Evolutionary conservation across 192 early-diverging fungal genomes (phyloP).

Genomic region (Podila epicladia): DNA sequence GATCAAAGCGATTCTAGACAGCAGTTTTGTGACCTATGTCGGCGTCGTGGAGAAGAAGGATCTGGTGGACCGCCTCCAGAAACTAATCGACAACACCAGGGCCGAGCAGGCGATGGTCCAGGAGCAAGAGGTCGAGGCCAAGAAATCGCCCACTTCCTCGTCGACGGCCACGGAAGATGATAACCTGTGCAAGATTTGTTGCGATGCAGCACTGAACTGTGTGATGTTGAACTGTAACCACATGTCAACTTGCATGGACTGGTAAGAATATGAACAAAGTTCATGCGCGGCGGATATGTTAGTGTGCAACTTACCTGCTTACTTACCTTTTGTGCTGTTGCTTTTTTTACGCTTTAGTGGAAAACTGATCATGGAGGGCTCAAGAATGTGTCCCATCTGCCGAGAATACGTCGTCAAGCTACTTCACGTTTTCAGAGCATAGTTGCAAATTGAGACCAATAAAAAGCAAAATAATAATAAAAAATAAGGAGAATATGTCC

Average conservation of each 20-base stretch:
- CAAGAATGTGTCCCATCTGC: slow-evolving; percentile 87
- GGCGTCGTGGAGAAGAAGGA: slow-evolving; percentile 82
- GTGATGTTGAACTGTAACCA: slow-evolving; percentile 90
- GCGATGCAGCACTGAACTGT: slow-evolving; percentile 81
- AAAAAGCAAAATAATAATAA: not conserved
- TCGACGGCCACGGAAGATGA: slow-evolving; percentile 58
- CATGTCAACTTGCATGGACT: slow-evolving; percentile 85
- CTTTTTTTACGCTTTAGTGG: slow-evolving; percentile 34
- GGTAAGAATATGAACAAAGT: slow-evolving; percentile 63
- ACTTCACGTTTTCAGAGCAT: slow-evolving; percentile 77
- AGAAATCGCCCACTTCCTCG: slow-evolving; percentile 13
- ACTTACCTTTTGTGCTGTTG: not conserved
- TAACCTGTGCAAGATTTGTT: slow-evolving; percentile 85
- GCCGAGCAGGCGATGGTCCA: slow-evolving; percentile 61
- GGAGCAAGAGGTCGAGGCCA: slow-evolving; percentile 40
- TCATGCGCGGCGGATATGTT: not conserved
- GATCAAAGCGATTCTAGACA: slow-evolving; percentile 71
- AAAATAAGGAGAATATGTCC: not conserved
- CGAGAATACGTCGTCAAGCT: slow-evolving; percentile 72
- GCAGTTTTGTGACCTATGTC: slow-evolving; percentile 72
- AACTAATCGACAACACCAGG: slow-evolving; percentile 66
- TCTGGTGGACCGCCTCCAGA: slow-evolving; percentile 70
- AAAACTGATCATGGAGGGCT: slow-evolving; percentile 54
- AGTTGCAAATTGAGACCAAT: not conserved
- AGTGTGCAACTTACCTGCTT: not conserved